Percentiles rank a stretch among this genome's conserved stretches.
Conservation (phyloP, 768 basidiomycete genomes). For the Suillus variegatus region DNA sequence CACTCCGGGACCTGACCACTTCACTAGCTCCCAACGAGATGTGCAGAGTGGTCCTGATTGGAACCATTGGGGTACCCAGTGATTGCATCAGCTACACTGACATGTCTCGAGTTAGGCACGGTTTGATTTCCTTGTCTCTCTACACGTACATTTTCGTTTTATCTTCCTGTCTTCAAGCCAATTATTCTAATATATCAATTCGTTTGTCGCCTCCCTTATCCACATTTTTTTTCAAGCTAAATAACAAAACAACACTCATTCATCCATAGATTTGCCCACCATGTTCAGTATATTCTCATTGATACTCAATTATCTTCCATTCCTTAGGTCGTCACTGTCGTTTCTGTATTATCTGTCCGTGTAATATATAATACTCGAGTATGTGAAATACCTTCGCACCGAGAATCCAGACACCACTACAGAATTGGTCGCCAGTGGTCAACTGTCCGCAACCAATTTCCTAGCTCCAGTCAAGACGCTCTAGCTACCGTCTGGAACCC, state of each 20-base stretch:
- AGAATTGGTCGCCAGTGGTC: constrained; percentile 21
- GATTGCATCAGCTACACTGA: neutral
- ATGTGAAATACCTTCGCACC: neutral
- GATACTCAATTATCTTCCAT: neutral
- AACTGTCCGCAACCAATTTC: constrained; percentile 36
- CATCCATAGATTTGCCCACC: neutral
- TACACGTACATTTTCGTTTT: constrained; percentile 15
- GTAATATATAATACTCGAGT: neutral
- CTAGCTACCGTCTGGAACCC: too few relatives aligned
- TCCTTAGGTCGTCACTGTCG: constrained; percentile 6
- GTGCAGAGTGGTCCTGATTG: neutral
- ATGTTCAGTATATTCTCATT: neutral
- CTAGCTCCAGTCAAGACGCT: too few relatives aligned
- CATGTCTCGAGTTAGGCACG: neutral
- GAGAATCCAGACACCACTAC: neutral
- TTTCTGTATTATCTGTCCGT: neutral
- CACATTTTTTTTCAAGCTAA: constrained; percentile 11
- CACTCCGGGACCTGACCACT: neutral
- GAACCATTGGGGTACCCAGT: constrained; percentile 2
- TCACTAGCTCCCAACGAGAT: neutral
- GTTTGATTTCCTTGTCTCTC: neutral
- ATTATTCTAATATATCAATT: constrained; percentile 10
- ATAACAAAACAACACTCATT: neutral
- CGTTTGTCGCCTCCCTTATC: constrained; percentile 10
- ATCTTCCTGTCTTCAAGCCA: constrained; percentile 15